Evolutionary conservation across 2,329 filamentous ascomycete genomes (phyloP).

Genomic region (Pestalotiopsis sp.): DNA sequence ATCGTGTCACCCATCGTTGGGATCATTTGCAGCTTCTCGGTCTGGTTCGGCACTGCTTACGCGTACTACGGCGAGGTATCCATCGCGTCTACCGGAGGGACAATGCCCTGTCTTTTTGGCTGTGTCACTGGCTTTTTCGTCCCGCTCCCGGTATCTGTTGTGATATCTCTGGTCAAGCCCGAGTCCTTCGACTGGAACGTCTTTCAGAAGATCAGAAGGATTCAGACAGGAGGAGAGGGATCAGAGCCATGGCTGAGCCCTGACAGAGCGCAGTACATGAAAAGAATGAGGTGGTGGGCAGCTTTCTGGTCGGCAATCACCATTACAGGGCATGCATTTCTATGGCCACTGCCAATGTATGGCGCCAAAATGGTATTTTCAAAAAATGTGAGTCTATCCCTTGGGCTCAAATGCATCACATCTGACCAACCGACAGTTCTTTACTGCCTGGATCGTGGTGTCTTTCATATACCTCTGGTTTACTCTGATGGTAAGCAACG

Average conservation of each 20-base stretch:
- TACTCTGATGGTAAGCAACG: not conserved
- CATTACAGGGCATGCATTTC: slow-evolving; percentile 12
- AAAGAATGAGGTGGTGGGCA: slow-evolving; percentile 16
- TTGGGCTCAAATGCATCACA: not conserved
- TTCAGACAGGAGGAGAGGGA: not conserved
- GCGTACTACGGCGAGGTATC: not conserved
- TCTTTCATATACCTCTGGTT: not conserved
- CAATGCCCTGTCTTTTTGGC: not conserved
- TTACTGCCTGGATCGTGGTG: not conserved
- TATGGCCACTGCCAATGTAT: slow-evolving; percentile 18
- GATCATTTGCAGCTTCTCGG: not conserved
- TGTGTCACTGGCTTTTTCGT: not conserved
- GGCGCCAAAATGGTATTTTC: slow-evolving; percentile 16
- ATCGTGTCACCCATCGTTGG: not conserved
- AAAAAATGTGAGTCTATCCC: not conserved
- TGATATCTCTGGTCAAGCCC: not conserved
- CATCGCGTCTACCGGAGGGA: not conserved
- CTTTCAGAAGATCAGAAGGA: not conserved
- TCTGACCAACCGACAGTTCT: not conserved
- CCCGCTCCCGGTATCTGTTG: not conserved
- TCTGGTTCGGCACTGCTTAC: not conserved
- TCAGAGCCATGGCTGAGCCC: slow-evolving; percentile 8
- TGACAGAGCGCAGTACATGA: slow-evolving; percentile 12
- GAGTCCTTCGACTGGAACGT: not conserved
- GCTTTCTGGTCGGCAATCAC: slow-evolving; percentile 16